Base-by-base conservation (phyloP, 202 grass and related monocot species). In the Miscanthus sacchariflorus region DNA sequence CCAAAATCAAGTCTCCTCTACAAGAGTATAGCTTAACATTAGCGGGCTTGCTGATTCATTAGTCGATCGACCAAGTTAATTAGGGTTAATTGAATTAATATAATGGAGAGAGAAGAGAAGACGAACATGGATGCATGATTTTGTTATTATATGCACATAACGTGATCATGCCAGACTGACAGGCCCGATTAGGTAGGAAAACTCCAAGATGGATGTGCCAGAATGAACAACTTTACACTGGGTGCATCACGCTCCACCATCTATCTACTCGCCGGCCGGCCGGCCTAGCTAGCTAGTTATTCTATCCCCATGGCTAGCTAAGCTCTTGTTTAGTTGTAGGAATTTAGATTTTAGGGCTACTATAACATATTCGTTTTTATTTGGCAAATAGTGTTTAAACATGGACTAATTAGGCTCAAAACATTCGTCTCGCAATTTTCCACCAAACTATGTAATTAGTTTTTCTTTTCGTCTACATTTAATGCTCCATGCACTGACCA, bases 131-230 rank as follows among this genome's bases (percentile, higher is more conserved):
- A 54, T 25, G n/a, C 46, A 33, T 76, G 45, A 10, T 25, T 64
- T 27, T 25, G 71, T 76, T 45, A 54, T 76, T 50, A 76, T 71
- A n/a, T 82, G 80, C 81, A 43, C 72, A 80, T 68, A 56, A 56
- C 27, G 33, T 77, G 52, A 76, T 19, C 28, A 56, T 58, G 74
- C n/a, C 35, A 61, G 48, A 12, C 54, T 44, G 49, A 33, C n/a
- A 42, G 14, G 35, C 12, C 4, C n/a, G 81, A 84, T 84, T 84
- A 74, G 82, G 82, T 75, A 64, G 54, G 82, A 74, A 74, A 33
- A 45, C 39, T 46, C 59, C 82, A 84, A 74, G 58, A 64, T 65
- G 70, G 70, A 84, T 74, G 24, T 21, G 82, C 54, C 82, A 63
- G 43, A 30, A 65, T 27, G 63, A 27, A 65, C 39, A 19, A 44